Percentiles rank a stretch among this genome's conserved stretches.
Conservation (phyloP, 2,329 filamentous ascomycete genomes). For the Mariannaea elegans region DNA sequence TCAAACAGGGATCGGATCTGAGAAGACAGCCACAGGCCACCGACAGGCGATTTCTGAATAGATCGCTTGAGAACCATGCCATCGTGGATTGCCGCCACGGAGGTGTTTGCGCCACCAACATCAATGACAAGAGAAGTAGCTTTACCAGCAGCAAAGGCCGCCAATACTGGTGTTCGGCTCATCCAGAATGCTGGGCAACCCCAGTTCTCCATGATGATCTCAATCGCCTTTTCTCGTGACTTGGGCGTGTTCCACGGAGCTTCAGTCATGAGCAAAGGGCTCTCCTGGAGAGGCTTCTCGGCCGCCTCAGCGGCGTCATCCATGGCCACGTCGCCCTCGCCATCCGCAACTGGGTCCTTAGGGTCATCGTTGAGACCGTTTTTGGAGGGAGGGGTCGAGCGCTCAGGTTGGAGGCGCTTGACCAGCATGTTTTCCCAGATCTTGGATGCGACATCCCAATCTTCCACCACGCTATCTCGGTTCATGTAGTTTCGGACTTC, state of each 20-base stretch:
- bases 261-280: slow-evolving; percentile 92
- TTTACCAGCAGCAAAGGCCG: slow-evolving; percentile 92
- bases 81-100: slow-evolving; percentile 90
- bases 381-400: slow-evolving; percentile 72
- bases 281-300: slow-evolving; percentile 87
- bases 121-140: slow-evolving; percentile 93
- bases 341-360: slow-evolving; percentile 67
- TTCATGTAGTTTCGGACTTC: slow-evolving; percentile 94
- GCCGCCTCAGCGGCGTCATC: slow-evolving; percentile 57
- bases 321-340: slow-evolving; percentile 69
- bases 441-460: slow-evolving; percentile 91
- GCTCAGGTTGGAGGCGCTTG: slow-evolving; percentile 82
- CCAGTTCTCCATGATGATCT: slow-evolving; percentile 98
- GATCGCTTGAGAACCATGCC: slow-evolving; percentile 94
- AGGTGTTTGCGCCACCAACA: slow-evolving; percentile 87
- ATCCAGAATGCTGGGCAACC: slow-evolving; percentile 95
- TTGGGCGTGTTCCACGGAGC: slow-evolving; percentile 91
- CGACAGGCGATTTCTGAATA: slow-evolving; percentile 84
- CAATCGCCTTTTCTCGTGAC: slow-evolving; percentile 90
- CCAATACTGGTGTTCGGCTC: slow-evolving; percentile 86
- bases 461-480: slow-evolving; percentile 88
- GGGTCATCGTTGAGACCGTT: slow-evolving; percentile 81
- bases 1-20: slow-evolving; percentile 87
- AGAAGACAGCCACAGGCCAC: slow-evolving; percentile 87
- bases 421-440: slow-evolving; percentile 95